Evolutionary conservation across 83 land plant genomes (phyloP).

Genomic region (Isoetes engelmannii): DNA sequence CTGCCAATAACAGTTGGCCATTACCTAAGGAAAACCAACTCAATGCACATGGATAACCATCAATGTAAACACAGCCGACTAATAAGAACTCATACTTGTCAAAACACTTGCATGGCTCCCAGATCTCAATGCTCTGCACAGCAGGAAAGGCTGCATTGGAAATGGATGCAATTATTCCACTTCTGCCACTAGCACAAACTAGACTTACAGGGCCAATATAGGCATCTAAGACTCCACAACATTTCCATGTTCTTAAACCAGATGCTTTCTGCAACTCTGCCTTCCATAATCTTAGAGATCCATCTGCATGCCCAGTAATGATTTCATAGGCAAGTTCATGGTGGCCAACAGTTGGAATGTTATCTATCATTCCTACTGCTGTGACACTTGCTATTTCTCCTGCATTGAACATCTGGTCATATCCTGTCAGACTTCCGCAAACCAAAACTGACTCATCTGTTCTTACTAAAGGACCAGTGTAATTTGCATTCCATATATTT

Average conservation of each 20-base stretch:
- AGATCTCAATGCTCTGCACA: constrained; percentile 35
- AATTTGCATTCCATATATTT: no score
- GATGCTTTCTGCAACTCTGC: constrained; percentile 8
- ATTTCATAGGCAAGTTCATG: constrained; percentile 34
- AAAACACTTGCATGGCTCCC: constrained; percentile 46
- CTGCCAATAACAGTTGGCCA: constrained; percentile 59
- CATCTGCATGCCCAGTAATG: constrained; percentile 68
- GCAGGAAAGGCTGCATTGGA: neutral
- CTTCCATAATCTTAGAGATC: constrained; percentile 65
- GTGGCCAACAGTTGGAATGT: neutral
- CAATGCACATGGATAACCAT: constrained; percentile 36
- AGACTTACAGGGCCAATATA: constrained; percentile 41
- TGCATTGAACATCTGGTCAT: no score
- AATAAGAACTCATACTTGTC: constrained; percentile 44
- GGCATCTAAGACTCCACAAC: constrained; percentile 47
- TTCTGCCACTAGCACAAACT: constrained; percentile 42
- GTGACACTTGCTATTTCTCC: no score
- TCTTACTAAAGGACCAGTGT: no score
- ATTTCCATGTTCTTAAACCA: constrained; percentile 43
- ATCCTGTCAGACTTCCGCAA: no score
- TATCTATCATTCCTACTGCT: no score
- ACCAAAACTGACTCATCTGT: no score
- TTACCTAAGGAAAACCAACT: constrained; percentile 61
- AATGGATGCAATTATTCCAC: constrained; percentile 63
- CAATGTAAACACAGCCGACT: constrained; percentile 36